Evolutionary conservation across 164 flowering plant genomes (phyloP), one percentile per base, ranked within the genome.

Genomic region (Amborella trichopoda): DNA sequence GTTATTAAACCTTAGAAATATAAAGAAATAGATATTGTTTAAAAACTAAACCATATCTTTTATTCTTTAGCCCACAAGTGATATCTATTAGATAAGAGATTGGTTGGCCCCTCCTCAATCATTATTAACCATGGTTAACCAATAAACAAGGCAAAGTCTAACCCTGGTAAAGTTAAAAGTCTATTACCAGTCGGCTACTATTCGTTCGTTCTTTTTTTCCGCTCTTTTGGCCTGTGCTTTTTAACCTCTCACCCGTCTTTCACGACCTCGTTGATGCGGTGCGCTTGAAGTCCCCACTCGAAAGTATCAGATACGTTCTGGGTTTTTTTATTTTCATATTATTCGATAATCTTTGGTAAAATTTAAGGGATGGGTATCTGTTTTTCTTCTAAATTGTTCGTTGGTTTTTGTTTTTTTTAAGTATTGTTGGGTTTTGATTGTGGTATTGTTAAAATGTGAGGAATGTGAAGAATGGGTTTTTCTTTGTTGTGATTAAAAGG

Each of bases 171-270:
- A 8, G 38, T 17, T n/a, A 4, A 38, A n/a, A n/a, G n/a, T n/a
- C n/a, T n/a, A n/a, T n/a, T n/a, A n/a, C n/a, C n/a, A n/a, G n/a
- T n/a, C n/a, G n/a, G n/a, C n/a, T n/a, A n/a, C 52, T 26, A 28
- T 16, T 28, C 59, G 39, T 48, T 48, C 28, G 47, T 20, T 47
- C 23, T 40, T 46, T 56, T 56, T 48, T n/a, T 18, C 42, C 34
- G 43, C 42, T 48, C 37, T 38, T 28, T 48, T 24, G 53, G 41
- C 48, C 52, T 48, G 34, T n/a, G 13, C 12, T n/a, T n/a, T n/a
- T n/a, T n/a, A n/a, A n/a, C n/a, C n/a, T n/a, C n/a, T n/a, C n/a
- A n/a, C n/a, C n/a, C n/a, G n/a, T n/a, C n/a, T n/a, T n/a, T n/a
- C n/a, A n/a, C n/a, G n/a, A n/a, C n/a, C n/a, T n/a, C n/a, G n/a